These are phyloP conservation scores for Eimeria sp. DNA, from an alignment of 169 alveolate species.

Conservation along the genomic window DNA sequence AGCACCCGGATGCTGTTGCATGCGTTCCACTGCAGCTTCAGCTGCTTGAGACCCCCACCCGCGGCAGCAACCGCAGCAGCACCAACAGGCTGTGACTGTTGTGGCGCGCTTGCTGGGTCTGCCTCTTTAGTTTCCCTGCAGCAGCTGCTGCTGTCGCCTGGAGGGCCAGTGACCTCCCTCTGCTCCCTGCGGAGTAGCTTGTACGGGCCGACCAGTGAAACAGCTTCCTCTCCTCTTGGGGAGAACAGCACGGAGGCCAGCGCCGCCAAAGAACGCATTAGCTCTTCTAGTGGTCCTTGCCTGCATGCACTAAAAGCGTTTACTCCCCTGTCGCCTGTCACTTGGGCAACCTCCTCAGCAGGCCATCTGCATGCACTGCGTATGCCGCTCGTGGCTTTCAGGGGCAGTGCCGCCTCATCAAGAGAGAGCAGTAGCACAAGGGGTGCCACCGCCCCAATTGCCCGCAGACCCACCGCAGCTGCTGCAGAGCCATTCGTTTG, in stretches of 20 bases:
- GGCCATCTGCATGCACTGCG: background rate
- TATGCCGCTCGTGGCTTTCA: background rate
- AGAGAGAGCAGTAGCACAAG: conserved; percentile 2
- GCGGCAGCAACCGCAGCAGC: background rate
- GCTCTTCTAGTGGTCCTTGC: background rate
- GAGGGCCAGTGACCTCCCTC: background rate
- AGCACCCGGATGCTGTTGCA: conserved; percentile 62
- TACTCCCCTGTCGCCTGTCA: background rate
- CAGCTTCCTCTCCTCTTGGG: background rate
- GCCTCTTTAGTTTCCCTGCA: background rate
- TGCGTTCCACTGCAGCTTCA: conserved; percentile 73
- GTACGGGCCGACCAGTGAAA: background rate
- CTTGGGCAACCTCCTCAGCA: background rate
- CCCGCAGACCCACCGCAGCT: conserved; percentile 56
- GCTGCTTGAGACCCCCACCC: conserved; percentile 29
- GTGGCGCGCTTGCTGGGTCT: background rate
- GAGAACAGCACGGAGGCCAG: conserved; percentile 18
- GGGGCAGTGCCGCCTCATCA: background rate
- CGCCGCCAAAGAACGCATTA: conserved; percentile 27
- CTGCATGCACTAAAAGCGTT: background rate
- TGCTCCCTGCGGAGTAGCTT: background rate
- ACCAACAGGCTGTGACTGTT: background rate
- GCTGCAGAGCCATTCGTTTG: conserved; percentile 2
- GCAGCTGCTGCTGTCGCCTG: background rate
- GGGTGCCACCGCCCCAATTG: conserved; percentile 51